Evolutionary conservation across 23 red algal genomes (phyloP), one percentile per base, ranked within the genome.

Genomic region (Gracilaria caudata): DNA sequence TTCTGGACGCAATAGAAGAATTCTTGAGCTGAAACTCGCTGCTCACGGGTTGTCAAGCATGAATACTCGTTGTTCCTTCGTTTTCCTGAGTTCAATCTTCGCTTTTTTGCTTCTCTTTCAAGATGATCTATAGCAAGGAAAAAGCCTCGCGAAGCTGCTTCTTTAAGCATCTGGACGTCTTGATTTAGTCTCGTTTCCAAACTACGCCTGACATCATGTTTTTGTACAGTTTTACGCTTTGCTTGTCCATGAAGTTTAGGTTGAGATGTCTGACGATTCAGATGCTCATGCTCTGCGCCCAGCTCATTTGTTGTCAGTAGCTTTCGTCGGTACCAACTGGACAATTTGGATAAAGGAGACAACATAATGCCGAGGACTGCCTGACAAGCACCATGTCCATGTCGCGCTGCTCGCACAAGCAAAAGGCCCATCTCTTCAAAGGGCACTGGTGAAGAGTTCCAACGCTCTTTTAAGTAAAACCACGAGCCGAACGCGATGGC

Each of bases 401-500:
- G 51, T 4, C 17, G 32, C 16, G 76, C 76, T 21, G 51, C 76
- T 25, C 14, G 21, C 6, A 59, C 76, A 3, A 80, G 37, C 39
- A 60, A 24, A 36, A 60, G 51, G 12, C 29, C 41, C 19, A 80
- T 53, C n/a, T 55, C 37, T 60, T 80, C 51, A 36, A 80, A 59
- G 32, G 76, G 25, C 20, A 60, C 3, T 4, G 49, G 35, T 13
- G 76, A 60, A n/a, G 76, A 34, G 20, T 19, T 80, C 76, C 76
- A 80, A 20, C 76, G 40, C 19, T 60, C 25, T 26, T 53, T 39
- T 13, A 59, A 47, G 47, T 80, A 51, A 80, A 80, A 60, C 51
- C 57, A 80, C 76, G 57, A 34, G 23, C 51, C 76, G 57, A 80
- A 60, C 19, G 76, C 76, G 26, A 80, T 80, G 32, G 76, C 51